Evolutionary conservation across 495 filamentous ascomycete genomes (phyloP).

Genomic region (Sordaria brevicollis): DNA sequence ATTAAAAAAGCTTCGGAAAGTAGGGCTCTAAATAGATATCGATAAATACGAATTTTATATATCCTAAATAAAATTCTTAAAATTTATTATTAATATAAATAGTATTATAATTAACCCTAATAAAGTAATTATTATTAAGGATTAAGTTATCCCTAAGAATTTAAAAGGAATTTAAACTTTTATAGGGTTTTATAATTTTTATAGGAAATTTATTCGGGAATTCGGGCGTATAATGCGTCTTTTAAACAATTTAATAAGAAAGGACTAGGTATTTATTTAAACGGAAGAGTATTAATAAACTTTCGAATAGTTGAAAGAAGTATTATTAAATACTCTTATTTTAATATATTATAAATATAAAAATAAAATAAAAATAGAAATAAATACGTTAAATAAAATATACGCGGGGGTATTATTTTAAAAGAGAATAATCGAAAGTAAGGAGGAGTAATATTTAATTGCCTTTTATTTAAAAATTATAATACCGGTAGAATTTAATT

Average conservation of each 20-base stretch:
- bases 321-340: not conserved
- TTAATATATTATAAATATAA: not conserved
- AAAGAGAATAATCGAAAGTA: not conserved
- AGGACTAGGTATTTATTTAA: not conserved
- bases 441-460: not conserved
- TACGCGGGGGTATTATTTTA: not conserved
- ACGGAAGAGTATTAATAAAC: not conserved
- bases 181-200: slow-evolving; percentile 3
- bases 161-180: slow-evolving; percentile 1
- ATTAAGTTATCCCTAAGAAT: not conserved
- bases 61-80: slow-evolving; percentile 14
- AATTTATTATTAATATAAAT: slow-evolving; percentile 13
- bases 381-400: not conserved
- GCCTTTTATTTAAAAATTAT: not conserved
- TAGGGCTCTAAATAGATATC: slow-evolving; percentile 9
- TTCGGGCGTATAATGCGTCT: not conserved
- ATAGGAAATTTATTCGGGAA: not conserved
- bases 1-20: slow-evolving; percentile 4
- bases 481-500: too few species aligned
- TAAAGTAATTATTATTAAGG: not conserved
- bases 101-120: not conserved
- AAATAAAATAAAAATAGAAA: too few species aligned
- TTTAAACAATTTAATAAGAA: slow-evolving; percentile 1
- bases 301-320: not conserved
- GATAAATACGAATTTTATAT: slow-evolving; percentile 20